Conservation (phyloP, 441 rosid species). For the Macaranga tanarius region DNA sequence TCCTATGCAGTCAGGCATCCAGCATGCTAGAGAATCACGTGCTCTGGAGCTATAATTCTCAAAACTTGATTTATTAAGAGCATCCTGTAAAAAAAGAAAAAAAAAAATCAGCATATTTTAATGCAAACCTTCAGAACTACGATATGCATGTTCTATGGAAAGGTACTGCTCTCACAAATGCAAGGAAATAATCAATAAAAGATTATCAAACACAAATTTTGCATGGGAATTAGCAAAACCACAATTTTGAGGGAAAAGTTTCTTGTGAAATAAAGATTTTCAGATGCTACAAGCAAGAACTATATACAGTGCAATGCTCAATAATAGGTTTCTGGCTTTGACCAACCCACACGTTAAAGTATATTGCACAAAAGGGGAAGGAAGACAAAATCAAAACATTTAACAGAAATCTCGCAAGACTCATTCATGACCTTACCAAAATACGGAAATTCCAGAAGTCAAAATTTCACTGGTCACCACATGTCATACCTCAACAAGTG, state of each 20-base stretch:
- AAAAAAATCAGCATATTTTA: neutral
- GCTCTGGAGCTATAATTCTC: slow-evolving; percentile 80
- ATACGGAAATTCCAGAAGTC: neutral
- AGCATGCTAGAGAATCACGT: slow-evolving; percentile 85
- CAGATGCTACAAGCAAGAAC: neutral
- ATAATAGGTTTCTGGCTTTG: neutral
- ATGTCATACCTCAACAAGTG: slow-evolving; percentile 86
- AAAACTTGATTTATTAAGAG: slow-evolving; percentile 81
- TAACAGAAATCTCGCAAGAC: neutral
- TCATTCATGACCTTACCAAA: slow-evolving; percentile 10
- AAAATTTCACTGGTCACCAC: neutral
- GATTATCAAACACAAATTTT: neutral
- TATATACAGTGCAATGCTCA: neutral
- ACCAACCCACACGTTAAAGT: too few species aligned
- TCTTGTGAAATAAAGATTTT: neutral
- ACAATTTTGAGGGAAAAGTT: neutral
- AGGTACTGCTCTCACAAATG: neutral
- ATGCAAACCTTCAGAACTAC: slow-evolving; percentile 11
- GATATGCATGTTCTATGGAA: neutral
- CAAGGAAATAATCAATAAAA: neutral
- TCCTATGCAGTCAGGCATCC: slow-evolving; percentile 96
- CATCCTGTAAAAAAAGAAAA: slow-evolving; percentile 58
- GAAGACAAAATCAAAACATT: neutral
- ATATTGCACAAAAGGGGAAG: too few species aligned
- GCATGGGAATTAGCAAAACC: neutral